Percentiles rank a stretch among this genome's conserved stretches.
These are phyloP conservation scores for Cyberlindnera maritima DNA, from an alignment of 805 yeast genomes.

Conservation along the genomic window DNA sequence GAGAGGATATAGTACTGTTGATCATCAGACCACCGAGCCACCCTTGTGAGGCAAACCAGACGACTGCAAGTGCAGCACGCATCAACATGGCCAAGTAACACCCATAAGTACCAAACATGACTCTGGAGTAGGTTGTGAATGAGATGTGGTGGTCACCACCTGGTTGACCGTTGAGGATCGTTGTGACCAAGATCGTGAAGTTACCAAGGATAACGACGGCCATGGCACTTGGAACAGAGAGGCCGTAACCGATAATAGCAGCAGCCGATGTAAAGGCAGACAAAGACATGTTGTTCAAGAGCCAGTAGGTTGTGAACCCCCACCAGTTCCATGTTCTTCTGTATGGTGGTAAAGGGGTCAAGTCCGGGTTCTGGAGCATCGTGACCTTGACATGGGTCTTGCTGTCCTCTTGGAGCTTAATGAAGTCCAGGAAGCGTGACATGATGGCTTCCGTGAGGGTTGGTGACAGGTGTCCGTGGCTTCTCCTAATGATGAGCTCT, in stretches of 20 bases:
- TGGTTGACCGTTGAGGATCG: slow-evolving; percentile 45
- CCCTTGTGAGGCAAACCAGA: slow-evolving; percentile 12
- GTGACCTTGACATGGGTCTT: slow-evolving; percentile 9
- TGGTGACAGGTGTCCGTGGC: too few relatives aligned
- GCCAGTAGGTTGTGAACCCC: slow-evolving; percentile 43
- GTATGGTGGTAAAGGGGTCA: slow-evolving; percentile 17
- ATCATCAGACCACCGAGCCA: slow-evolving; percentile 13
- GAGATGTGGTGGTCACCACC: slow-evolving; percentile 51
- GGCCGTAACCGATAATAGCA: slow-evolving; percentile 43
- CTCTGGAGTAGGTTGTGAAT: slow-evolving; percentile 43
- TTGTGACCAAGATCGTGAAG: slow-evolving; percentile 40
- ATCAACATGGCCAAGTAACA: slow-evolving; percentile 39
- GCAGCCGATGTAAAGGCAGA: slow-evolving; percentile 48
- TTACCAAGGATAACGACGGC: slow-evolving; percentile 44
- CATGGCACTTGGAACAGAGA: slow-evolving; percentile 44
- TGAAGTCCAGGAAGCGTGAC: slow-evolving; percentile 21
- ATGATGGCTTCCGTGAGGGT: too few relatives aligned
- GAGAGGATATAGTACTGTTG: slow-evolving; percentile 4
- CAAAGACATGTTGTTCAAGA: slow-evolving; percentile 41
- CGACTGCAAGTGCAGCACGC: slow-evolving; percentile 36
- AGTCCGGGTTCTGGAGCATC: slow-evolving; percentile 8
- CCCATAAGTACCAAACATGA: slow-evolving; percentile 46
- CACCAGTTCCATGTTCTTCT: slow-evolving; percentile 39
- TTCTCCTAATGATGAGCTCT: too few relatives aligned
- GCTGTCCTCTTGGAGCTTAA: slow-evolving; percentile 18